Evolutionary conservation across 768 basidiomycete species (phyloP).

Genomic region (Hemileccinum impolitum): DNA sequence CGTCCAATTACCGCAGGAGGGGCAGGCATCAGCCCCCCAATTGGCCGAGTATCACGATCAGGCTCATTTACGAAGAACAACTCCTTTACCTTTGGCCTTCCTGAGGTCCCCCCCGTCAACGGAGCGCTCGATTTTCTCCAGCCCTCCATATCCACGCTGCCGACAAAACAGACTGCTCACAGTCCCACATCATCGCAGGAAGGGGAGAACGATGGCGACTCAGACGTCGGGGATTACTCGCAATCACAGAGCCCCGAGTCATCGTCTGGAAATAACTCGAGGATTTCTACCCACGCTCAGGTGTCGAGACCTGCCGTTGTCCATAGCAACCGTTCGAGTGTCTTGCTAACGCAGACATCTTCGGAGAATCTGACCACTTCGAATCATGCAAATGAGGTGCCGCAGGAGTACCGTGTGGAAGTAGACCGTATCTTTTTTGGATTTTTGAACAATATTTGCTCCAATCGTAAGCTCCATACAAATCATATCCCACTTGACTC

Average conservation of each 20-base stretch:
- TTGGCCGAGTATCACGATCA: conserved; percentile 57
- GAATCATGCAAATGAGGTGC: conserved; percentile 59
- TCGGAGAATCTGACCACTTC: conserved; percentile 25
- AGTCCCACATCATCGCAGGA: conserved; percentile 42
- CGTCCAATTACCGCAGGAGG: conserved; percentile 20
- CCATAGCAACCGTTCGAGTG: conserved; percentile 15
- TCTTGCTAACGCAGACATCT: conserved; percentile 19
- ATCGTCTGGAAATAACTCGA: conserved; percentile 23
- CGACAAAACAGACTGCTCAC: conserved; percentile 12
- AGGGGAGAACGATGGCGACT: conserved; percentile 48
- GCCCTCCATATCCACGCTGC: conserved; percentile 9
- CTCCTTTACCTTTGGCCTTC: conserved; percentile 37
- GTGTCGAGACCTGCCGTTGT: conserved; percentile 14
- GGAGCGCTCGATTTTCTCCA: conserved; percentile 33
- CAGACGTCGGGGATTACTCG: conserved; percentile 36
- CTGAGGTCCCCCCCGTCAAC: conserved; percentile 23
- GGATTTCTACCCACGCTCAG: conserved; percentile 23
- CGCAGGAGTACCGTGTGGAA: conserved; percentile 74
- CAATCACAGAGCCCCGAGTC: conserved; percentile 32
- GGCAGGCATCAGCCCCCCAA: conserved; percentile 31
- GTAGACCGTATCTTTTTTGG: conserved; percentile 91
- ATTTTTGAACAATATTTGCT: conserved; percentile 85
- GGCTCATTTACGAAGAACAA: conserved; percentile 51
- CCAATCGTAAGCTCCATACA: conserved; percentile 63
- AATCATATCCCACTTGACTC: conserved; percentile 8